A percentile compares a stretch with the other conserved stretches of the same genome.
These are phyloP conservation scores for Pinus albicaulis DNA, from an alignment of 75 land plant genomes.

Conservation along the genomic window DNA sequence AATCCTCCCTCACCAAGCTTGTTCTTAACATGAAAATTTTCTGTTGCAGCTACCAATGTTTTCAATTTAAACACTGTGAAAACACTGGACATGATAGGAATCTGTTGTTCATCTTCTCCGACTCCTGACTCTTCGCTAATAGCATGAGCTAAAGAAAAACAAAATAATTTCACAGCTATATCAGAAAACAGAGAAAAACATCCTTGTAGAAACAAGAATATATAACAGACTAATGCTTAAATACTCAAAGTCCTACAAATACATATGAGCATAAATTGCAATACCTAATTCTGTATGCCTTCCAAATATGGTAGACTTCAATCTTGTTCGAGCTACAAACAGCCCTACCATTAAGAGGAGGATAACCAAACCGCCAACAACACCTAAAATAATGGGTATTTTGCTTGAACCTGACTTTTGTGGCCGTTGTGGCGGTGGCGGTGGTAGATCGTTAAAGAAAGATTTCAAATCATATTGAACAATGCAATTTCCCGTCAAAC, in stretches of 20 bases:
- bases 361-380: neutral
- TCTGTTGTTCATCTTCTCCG: neutral
- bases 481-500: neutral
- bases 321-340: too few relatives aligned
- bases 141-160: neutral
- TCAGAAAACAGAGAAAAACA: neutral
- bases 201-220: too few relatives aligned
- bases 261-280: too few relatives aligned
- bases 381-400: neutral
- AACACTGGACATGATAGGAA: neutral
- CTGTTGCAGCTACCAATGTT: slow-evolving; percentile 1
- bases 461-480: neutral
- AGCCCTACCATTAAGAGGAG: neutral
- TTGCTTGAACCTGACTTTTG: neutral
- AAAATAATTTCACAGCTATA: neutral
- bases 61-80: neutral
- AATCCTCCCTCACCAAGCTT: slow-evolving; percentile 5
- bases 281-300: neutral
- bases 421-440: neutral
- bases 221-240: neutral
- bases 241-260: too few relatives aligned
- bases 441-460: neutral
- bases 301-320: neutral
- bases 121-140: neutral
- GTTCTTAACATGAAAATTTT: slow-evolving; percentile 1